Percentiles rank a stretch among this genome's conserved stretches.
Evolutionary conservation across 495 filamentous ascomycete species (phyloP).

Genomic region (Cairneyella variabilis): DNA sequence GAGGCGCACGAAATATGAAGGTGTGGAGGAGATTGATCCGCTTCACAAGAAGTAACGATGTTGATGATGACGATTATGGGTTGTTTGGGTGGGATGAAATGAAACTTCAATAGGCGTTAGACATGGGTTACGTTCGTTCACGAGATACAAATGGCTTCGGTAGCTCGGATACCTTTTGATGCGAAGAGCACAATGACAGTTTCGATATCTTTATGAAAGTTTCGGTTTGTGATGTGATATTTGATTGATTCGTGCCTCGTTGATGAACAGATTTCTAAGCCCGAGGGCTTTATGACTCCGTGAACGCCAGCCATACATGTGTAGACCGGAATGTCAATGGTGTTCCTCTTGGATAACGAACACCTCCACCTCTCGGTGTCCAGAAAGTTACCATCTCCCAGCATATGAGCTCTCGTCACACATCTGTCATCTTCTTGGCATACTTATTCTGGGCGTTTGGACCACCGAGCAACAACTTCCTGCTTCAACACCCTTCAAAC

Average conservation of each 20-base stretch:
- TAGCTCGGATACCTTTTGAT: slow-evolving; percentile 27
- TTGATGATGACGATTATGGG: not conserved
- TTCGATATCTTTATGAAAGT: not conserved
- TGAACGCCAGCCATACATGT: not conserved
- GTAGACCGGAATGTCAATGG: no score
- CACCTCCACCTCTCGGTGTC: no score
- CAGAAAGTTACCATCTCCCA: no score
- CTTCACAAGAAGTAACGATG: slow-evolving; percentile 32
- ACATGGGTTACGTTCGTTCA: slow-evolving; percentile 25
- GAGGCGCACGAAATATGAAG: slow-evolving; percentile 64
- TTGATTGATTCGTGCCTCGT: not conserved
- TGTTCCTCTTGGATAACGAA: no score
- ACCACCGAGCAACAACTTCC: not conserved
- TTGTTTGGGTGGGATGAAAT: no score
- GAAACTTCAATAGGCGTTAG: slow-evolving; percentile 17
- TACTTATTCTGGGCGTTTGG: no score
- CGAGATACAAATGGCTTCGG: slow-evolving; percentile 20
- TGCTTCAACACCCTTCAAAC: not conserved
- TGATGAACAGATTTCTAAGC: not conserved
- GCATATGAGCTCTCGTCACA: no score
- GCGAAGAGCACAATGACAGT: slow-evolving; percentile 11
- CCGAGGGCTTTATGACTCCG: not conserved
- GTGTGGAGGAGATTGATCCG: slow-evolving; percentile 50
- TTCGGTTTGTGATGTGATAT: not conserved
- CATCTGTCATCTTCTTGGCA: no score